Percentiles rank a stretch among this genome's conserved stretches.
phyloP scores from a whole-genome alignment of 1,284 basidiomycete genomes.

The Clitocybe nebularis region DNA sequence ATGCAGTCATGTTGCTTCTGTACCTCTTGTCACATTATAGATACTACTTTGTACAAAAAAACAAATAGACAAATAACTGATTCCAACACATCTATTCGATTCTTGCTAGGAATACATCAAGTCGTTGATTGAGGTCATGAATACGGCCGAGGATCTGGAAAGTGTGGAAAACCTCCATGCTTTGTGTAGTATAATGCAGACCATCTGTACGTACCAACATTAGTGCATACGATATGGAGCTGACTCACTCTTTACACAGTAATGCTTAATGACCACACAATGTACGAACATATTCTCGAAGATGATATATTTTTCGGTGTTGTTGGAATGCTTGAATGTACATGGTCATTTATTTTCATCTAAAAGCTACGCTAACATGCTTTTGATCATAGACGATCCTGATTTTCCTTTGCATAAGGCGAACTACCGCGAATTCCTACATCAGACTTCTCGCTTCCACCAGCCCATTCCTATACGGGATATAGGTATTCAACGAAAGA shows the following conservation, averaged over 20 bases:
- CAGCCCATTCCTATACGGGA: conserved; percentile 84
- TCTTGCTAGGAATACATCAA: conserved; percentile 79
- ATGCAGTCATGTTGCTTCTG: conserved; percentile 19
- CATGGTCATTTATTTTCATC: conserved; percentile 29
- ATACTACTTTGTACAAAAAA: conserved; percentile 14
- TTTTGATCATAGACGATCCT: conserved; percentile 74
- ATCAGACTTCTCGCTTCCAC: conserved; percentile 78
- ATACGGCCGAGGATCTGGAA: conserved; percentile 90
- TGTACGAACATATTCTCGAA: conserved; percentile 94
- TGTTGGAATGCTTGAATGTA: conserved; percentile 97
- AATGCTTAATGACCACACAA: conserved; percentile 90
- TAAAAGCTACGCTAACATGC: conserved; percentile 8
- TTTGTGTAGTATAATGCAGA: conserved; percentile 91
- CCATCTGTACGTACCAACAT: conserved; percentile 71
- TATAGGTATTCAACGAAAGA: conserved; percentile 72
- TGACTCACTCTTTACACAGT: conserved; percentile 47
- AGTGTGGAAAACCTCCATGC: conserved; percentile 86
- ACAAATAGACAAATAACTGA: conserved; percentile 22
- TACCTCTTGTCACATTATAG: conserved; percentile 14
- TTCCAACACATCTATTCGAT: conserved; percentile 19
- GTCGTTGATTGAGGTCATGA: conserved; percentile 78
- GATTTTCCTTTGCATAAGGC: conserved; percentile 96
- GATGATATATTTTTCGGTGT: conserved; percentile 93
- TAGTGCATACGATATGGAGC: background rate
- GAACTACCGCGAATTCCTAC: conserved; percentile 91